Percentiles rank a stretch among this genome's conserved stretches.
Evolutionary conservation across 192 early-diverging fungal genomes (phyloP).

Genomic region (Paraglomus occultum): DNA sequence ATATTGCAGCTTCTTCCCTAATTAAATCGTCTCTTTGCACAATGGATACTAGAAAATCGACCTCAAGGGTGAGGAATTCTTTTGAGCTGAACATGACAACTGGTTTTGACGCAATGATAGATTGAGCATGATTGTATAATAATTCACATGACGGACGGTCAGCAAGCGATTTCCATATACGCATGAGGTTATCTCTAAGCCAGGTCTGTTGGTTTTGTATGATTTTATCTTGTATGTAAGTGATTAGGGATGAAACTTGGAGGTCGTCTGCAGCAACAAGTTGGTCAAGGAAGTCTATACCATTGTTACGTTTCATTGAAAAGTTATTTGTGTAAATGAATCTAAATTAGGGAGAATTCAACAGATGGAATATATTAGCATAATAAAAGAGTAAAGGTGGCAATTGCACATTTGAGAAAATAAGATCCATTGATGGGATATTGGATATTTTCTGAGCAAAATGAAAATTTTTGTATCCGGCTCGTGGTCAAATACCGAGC

Average conservation of each 20-base stretch:
- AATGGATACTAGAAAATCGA: neutral
- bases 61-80: slow-evolving; percentile 8
- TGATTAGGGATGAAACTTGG: neutral
- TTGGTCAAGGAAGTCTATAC: neutral
- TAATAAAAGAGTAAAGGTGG: no score
- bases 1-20: slow-evolving; percentile 20
- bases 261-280: slow-evolving; percentile 22
- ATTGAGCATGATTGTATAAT: slow-evolving; percentile 16
- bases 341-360: neutral
- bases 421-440: no score
- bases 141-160: neutral
- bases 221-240: slow-evolving; percentile 17
- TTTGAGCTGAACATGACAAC: neutral
- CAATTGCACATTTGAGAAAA: no score
- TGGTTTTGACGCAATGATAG: slow-evolving; percentile 8
- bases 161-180: slow-evolving; percentile 5
- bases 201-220: neutral
- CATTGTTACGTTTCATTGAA: slow-evolving; percentile 6
- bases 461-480: no score
- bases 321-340: slow-evolving; percentile 20
- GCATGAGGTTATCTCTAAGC: slow-evolving; percentile 9
- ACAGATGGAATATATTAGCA: no score
- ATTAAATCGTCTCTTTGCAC: slow-evolving; percentile 15
- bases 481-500: no score
- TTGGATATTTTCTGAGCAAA: no score